phyloP scores from a whole-genome alignment of 441 rosid species.

The Populus tomentosa region DNA sequence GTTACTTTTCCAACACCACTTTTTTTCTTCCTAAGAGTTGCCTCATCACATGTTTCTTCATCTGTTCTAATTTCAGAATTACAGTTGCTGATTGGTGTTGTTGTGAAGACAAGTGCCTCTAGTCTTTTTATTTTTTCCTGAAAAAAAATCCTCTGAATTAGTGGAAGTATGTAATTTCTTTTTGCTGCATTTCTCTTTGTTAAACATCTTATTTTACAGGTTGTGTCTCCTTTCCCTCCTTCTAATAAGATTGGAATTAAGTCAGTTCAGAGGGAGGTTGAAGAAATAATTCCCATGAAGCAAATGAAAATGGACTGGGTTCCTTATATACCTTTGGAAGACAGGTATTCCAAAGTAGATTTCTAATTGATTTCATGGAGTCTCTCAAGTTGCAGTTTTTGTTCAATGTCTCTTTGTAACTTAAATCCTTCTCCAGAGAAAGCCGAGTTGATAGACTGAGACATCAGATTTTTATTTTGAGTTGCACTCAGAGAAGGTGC shows the following conservation, averaged over 20 bases:
- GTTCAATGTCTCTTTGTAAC: background rate
- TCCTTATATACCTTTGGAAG: conserved; percentile 85
- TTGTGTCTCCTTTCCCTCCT: conserved; percentile 89
- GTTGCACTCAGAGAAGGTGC: conserved; percentile 87
- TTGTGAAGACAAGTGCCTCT: background rate
- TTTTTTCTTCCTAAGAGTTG: background rate
- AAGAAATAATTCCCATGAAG: conserved; percentile 96
- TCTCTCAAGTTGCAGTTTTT: background rate
- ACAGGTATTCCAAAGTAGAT: conserved; percentile 47
- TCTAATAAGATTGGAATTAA: conserved; percentile 94
- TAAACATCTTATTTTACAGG: conserved; percentile 34
- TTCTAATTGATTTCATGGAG: conserved; percentile 12
- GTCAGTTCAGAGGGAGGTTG: conserved; percentile 87
- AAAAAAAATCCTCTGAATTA: background rate
- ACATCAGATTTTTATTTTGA: conserved; percentile 64
- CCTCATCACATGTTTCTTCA: background rate
- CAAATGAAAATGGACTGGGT: conserved; percentile 99
- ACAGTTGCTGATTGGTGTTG: background rate
- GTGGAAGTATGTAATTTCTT: background rate
- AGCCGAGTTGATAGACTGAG: conserved; percentile 72
- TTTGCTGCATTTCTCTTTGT: background rate
- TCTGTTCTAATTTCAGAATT: background rate
- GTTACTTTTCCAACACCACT: background rate
- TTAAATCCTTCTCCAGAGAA: conserved; percentile 46
- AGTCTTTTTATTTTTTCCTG: background rate